Conservation (phyloP, 345 rosid genomes). For the Gossypium turneri region DNA sequence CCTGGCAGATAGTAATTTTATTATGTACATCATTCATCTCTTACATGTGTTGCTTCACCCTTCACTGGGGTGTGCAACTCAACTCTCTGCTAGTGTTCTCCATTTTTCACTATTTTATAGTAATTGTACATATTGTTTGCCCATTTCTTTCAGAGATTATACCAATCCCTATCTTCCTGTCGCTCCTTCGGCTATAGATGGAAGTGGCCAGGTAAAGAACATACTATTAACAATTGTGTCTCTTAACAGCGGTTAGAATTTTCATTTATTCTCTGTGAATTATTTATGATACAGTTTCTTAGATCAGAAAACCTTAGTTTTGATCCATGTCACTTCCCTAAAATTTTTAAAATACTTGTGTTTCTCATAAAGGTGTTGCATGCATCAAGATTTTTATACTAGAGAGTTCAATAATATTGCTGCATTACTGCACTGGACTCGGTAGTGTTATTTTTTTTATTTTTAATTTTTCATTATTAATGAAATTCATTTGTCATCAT, state of each 20-base stretch:
- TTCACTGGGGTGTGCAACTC: not conserved
- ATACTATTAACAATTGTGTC: not conserved
- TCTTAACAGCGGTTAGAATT: not conserved
- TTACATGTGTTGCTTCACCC: too few relatives aligned
- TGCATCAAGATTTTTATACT: not conserved
- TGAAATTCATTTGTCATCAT: not conserved
- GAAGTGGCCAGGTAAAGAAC: conserved; percentile 60
- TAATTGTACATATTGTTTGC: not conserved
- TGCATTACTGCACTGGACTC: not conserved
- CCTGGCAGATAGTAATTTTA: not conserved
- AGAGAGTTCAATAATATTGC: conserved; percentile 1
- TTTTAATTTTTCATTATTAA: not conserved
- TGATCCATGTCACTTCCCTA: not conserved
- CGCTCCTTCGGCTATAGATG: conserved; percentile 97
- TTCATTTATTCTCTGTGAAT: not conserved
- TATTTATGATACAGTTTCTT: not conserved
- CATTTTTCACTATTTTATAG: not conserved
- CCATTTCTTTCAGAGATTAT: conserved; percentile 63
- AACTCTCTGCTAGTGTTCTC: conserved; percentile 2
- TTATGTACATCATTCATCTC: too few relatives aligned
- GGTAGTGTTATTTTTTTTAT: not conserved
- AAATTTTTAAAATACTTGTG: not conserved
- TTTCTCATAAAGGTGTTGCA: not conserved
- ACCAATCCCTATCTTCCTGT: conserved; percentile 93
- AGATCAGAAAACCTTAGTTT: not conserved